Base-by-base conservation (phyloP, 345 rosid species). In the Aquilaria malaccensis region DNA sequence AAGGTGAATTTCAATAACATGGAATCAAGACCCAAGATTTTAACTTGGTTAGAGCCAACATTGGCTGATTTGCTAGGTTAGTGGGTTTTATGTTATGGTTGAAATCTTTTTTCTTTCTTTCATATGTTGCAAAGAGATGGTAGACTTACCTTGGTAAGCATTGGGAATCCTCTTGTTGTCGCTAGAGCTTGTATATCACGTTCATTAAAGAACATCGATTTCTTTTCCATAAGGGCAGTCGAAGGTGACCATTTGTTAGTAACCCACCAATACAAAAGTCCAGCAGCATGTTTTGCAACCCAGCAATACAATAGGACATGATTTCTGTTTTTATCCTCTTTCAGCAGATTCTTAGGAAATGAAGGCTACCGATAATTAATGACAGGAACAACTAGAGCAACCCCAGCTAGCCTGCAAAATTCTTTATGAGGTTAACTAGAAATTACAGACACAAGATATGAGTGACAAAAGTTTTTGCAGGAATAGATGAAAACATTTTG, bases 351-450 rank as follows among this genome's bases (percentile, higher is more conserved):
- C 30, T 62, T 30, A 30, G 97, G 97, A 70, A 93, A 77, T 37
- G 94, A 93, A 13, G 85, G 82, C 98, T 97, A 93, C 32, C 75
- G 70, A 60, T 81, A 87, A 63, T 89, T 93, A 51, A 84, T 75
- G 4, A 84, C 82, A 5, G 97, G 97, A 50, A 77, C 91, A 46
- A 93, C 76, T 63, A 89, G 61, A 3, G 88, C 84, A 58, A 72
- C 91, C 59, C 98, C 97, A 49, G 93, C 88, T 64, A 93, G 65
- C 80, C 97, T 93, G 80, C 77, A 65, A 48, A 62, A 22, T 54
- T 3, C 52, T 33, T 37, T 49, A 32, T 33, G 22, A 59, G 60
- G 58, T 68, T 33, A 69, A 66, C 45, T 52, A 10, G 67, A 67
- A 32, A 33, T 57, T 54, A 14, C 45, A 2, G 50, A 30, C 22